Base-by-base conservation (phyloP, 257 asterid species). In the Solanum rostratum region DNA sequence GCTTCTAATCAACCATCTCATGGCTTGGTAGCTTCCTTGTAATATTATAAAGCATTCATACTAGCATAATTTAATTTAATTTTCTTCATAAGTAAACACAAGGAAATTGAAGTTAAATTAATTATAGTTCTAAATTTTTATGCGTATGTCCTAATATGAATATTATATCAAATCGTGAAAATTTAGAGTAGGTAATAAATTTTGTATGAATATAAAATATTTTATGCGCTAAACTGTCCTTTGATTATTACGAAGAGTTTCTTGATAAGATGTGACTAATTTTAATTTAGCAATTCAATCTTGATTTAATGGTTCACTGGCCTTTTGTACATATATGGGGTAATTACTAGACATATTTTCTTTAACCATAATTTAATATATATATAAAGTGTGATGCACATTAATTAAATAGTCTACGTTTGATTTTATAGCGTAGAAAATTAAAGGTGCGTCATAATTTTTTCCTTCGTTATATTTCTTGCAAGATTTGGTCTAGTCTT, bases 191-290 rank as follows among this genome's bases (percentile, higher is more conserved):
- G n/a, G n/a, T n/a, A n/a, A n/a, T n/a, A n/a, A n/a, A 60, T 3
- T 0, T 4, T n/a, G 4, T 0, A 2, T 20, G 20, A 57, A 10
- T 0, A 20, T 20, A 3, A 57, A 7, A 57, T 57, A 1, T 0
- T 62, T 62, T 13, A 1, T 6, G 2, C 2, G 1, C 27, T 1
- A 27, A 4, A 27, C 1, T 27, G 0, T 6, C 18, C 4, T 24
- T 60, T 1, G 12, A 66, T 30, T 7, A 7, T 30, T 6, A 65
- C 0, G 2, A 65, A 3, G 5, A 30, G 11, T 3, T 30, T 65
- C 24, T 66, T 16, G 46, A 66, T 33, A 30, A 66, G n/a, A 30
- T 33, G 74, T 37, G 6, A 68, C 33, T 33, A 16, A 9, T 33
- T 68, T 68, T 18, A 8, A 10, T 11, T 24, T 16, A 66, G 74